These are phyloP conservation scores for Pelargonium fulgidum DNA, from an alignment of 441 rosid species.

Conservation along the genomic window DNA sequence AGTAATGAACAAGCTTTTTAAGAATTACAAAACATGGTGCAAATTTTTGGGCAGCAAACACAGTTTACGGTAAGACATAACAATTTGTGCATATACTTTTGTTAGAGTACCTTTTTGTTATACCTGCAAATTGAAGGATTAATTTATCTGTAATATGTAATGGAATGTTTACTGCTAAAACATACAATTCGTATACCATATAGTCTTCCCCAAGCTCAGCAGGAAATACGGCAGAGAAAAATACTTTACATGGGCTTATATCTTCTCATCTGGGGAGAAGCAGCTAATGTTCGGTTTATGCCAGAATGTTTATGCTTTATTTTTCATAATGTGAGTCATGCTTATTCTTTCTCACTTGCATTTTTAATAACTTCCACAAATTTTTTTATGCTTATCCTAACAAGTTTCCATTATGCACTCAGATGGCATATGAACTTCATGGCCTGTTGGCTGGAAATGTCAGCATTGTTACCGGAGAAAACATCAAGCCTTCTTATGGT, in stretches of 20 bases:
- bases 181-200: slow-evolving; percentile 17
- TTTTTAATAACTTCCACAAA: background rate
- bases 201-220: slow-evolving; percentile 90
- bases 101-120: background rate
- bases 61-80: slow-evolving; percentile 59
- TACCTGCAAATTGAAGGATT: background rate
- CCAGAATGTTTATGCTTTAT: slow-evolving; percentile 37
- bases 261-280: too few relatives aligned
- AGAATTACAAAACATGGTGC: slow-evolving; percentile 93
- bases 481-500: slow-evolving; percentile 96
- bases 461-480: slow-evolving; percentile 97
- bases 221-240: slow-evolving; percentile 64
- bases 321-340: slow-evolving; percentile 75
- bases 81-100: too few relatives aligned
- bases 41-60: slow-evolving; percentile 89
- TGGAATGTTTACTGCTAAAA: slow-evolving; percentile 9
- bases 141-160: background rate
- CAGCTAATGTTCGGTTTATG: too few relatives aligned
- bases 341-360: background rate
- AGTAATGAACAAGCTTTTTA: slow-evolving; percentile 75
- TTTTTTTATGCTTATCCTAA: background rate
- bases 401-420: slow-evolving; percentile 22
- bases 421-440: slow-evolving; percentile 99
- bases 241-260: too few relatives aligned
- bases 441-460: slow-evolving; percentile 98